Evolutionary conservation across 768 basidiomycete genomes (phyloP).

Genomic region (Phaffia australis): DNA sequence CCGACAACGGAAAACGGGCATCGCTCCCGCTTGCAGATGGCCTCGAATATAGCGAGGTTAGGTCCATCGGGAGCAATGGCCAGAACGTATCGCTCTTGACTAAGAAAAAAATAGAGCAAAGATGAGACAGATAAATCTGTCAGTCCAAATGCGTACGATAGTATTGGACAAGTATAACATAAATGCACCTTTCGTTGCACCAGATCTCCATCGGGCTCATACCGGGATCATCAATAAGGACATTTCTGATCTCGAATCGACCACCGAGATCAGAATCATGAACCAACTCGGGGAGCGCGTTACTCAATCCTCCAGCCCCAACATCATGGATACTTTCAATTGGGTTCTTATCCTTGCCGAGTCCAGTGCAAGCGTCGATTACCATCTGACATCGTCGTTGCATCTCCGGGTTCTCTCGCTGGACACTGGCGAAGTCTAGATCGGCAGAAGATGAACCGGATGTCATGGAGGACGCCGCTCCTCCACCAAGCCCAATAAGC

Average conservation of each 20-base stretch:
- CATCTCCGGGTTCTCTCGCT: slow-evolving; percentile 97
- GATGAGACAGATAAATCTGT: neutral
- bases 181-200: slow-evolving; percentile 70
- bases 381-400: slow-evolving; percentile 94
- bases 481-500: slow-evolving; percentile 92
- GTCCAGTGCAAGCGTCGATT: slow-evolving; percentile 74
- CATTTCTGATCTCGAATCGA: slow-evolving; percentile 81
- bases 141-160: too few species aligned
- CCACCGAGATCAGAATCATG: slow-evolving; percentile 92
- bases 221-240: slow-evolving; percentile 77
- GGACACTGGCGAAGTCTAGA: slow-evolving; percentile 93
- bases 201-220: slow-evolving; percentile 99
- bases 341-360: slow-evolving; percentile 51
- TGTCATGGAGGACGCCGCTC: slow-evolving; percentile 87
- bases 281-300: slow-evolving; percentile 91
- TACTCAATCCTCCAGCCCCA: slow-evolving; percentile 91
- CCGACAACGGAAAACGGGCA: slow-evolving; percentile 92
- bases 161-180: neutral
- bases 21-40: slow-evolving; percentile 72
- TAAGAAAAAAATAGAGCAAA: neutral
- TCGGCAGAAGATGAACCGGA: slow-evolving; percentile 83
- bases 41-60: slow-evolving; percentile 52
- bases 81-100: slow-evolving; percentile 92
- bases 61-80: slow-evolving; percentile 61
- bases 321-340: slow-evolving; percentile 97